These are phyloP conservation scores for Platanthera zijinensis DNA, from an alignment of 106 monocot species.

Conservation along the genomic window DNA sequence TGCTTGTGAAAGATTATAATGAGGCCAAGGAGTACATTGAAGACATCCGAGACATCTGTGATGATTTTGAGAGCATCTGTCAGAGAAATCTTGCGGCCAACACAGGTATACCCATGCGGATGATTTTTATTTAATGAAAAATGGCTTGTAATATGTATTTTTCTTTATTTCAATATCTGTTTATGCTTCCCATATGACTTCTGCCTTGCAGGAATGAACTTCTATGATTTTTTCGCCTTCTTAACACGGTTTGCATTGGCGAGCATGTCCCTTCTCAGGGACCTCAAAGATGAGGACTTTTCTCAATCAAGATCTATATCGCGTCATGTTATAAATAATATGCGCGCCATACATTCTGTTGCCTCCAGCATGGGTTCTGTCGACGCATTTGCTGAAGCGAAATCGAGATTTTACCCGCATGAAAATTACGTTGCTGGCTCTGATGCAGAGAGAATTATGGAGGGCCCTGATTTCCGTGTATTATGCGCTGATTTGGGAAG, in stretches of 20 bases:
- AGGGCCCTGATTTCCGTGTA: slow-evolving; percentile 42
- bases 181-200: background rate
- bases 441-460: slow-evolving; percentile 27
- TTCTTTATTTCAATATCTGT: background rate
- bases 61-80: slow-evolving; percentile 94
- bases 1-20: slow-evolving; percentile 70
- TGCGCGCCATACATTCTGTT: slow-evolving; percentile 42
- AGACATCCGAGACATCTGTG: slow-evolving; percentile 83
- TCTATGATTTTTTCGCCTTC: slow-evolving; percentile 78
- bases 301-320: slow-evolving; percentile 12
- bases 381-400: slow-evolving; percentile 64
- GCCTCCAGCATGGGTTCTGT: slow-evolving; percentile 51
- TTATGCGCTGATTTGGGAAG: slow-evolving; percentile 26
- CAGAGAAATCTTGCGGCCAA: slow-evolving; percentile 96
- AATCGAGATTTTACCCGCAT: slow-evolving; percentile 23
- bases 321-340: slow-evolving; percentile 35
- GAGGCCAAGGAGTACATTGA: slow-evolving; percentile 89
- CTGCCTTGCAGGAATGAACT: slow-evolving; percentile 80
- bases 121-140: background rate
- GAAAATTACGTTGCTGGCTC: slow-evolving; percentile 33
- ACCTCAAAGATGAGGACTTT: slow-evolving; percentile 18
- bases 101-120: slow-evolving; percentile 44
- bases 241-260: slow-evolving; percentile 59
- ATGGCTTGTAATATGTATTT: background rate
- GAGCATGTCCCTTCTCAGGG: slow-evolving; percentile 34